Evolutionary conservation across 768 basidiomycete species (phyloP).

Genomic region (Clitopilus hobsonii): DNA sequence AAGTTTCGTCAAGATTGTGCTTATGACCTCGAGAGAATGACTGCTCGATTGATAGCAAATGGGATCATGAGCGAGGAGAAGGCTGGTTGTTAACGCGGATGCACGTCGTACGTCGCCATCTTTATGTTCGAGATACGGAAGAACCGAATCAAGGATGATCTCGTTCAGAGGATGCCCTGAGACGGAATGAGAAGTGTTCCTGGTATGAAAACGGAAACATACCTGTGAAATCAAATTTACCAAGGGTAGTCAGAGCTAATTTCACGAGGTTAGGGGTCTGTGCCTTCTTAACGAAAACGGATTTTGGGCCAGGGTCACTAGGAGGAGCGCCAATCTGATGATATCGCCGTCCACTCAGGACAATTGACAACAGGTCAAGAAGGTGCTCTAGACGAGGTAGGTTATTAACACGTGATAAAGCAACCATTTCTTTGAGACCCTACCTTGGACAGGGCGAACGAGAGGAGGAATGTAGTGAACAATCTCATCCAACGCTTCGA

Average conservation of each 20-base stretch:
- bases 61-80: constrained; percentile 85
- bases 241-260: constrained; percentile 79
- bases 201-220: constrained; percentile 10
- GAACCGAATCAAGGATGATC: constrained; percentile 82
- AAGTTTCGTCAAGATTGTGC: constrained; percentile 93
- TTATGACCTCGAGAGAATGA: constrained; percentile 91
- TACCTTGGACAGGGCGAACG: constrained; percentile 85
- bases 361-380: constrained; percentile 73
- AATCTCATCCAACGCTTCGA: constrained; percentile 78
- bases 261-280: constrained; percentile 61
- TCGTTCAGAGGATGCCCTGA: constrained; percentile 88
- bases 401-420: too few relatives aligned
- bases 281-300: constrained; percentile 39
- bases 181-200: constrained; percentile 4
- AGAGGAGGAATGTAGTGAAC: constrained; percentile 83
- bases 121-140: constrained; percentile 91
- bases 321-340: constrained; percentile 81
- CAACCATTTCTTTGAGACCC: too few relatives aligned
- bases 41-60: constrained; percentile 92
- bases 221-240: constrained; percentile 92
- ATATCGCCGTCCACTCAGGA: constrained; percentile 78
- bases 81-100: constrained; percentile 86
- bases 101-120: constrained; percentile 81
- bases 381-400: too few relatives aligned
- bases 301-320: constrained; percentile 23